A percentile compares a stretch with the other conserved stretches of the same genome.
These are phyloP conservation scores for Kodamaea fungicola DNA, from an alignment of 1,139 yeast species.

Conservation along the genomic window DNA sequence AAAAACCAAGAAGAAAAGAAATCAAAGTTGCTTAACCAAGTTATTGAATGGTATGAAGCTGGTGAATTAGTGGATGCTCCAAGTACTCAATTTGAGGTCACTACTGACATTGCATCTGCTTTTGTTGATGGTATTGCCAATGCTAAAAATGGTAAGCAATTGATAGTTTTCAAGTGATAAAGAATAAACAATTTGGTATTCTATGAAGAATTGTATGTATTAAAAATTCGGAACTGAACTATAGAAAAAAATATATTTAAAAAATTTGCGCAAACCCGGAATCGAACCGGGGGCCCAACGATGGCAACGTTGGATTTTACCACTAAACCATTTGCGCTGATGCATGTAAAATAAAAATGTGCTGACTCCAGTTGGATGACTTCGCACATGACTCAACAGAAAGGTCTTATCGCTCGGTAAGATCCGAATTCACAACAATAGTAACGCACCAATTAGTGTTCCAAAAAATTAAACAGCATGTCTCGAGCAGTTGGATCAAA, in stretches of 20 bases:
- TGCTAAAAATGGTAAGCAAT: slow-evolving; percentile 42
- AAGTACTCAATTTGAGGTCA: slow-evolving; percentile 44
- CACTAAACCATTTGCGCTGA: neutral
- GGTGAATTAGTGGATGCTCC: slow-evolving; percentile 64
- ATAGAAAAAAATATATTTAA: no score
- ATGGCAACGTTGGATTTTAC: neutral
- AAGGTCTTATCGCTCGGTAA: no score
- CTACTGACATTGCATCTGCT: slow-evolving; percentile 42
- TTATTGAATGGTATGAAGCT: slow-evolving; percentile 63
- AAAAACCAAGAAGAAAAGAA: slow-evolving; percentile 64
- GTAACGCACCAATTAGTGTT: neutral
- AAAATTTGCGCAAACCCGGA: neutral
- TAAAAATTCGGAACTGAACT: no score
- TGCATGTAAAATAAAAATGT: no score
- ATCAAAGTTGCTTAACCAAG: slow-evolving; percentile 52
- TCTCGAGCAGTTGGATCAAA: slow-evolving; percentile 64
- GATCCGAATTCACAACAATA: neutral
- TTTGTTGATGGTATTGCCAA: slow-evolving; percentile 52
- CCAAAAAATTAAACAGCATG: slow-evolving; percentile 31
- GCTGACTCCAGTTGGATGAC: no score
- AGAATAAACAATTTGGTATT: no score
- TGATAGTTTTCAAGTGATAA: slow-evolving; percentile 15
- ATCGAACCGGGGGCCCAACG: slow-evolving; percentile 1
- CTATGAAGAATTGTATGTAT: no score
- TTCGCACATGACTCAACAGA: no score